Base-by-base conservation (phyloP, 73 alveolate genomes). In the Urostyla sp. region DNA sequence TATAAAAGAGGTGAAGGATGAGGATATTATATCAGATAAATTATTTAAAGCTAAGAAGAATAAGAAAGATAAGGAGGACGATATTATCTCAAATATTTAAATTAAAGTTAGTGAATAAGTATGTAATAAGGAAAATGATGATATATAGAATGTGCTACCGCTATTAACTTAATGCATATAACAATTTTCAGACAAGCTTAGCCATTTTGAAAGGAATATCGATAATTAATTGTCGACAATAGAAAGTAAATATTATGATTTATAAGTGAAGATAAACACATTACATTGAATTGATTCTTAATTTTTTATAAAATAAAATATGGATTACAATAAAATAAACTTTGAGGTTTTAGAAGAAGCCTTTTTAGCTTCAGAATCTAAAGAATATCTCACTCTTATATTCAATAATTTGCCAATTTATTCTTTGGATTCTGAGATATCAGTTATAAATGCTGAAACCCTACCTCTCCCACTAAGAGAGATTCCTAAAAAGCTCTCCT, bases 321-420 rank as follows among this genome's bases (percentile, higher is more conserved):
- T 69, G 83, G 83, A 69, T n/a, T 34, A 48, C 30, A 69, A 69
- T 36, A 69, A 69, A 69, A 54, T 69, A 3, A 69, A 69, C 54
- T 69, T 27, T 49, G 40, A 44, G 48, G 69, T 49, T 7, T 46
- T 69, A 6, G 83, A 69, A 30, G 83, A 69, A 16, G 67, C 72
- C 13, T 49, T 69, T 45, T 38, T 69, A 13, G 48, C 34, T 48
- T 67, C 83, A 18, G 83, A 69, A 21, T 69, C 83, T 3, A 69
- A 46, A 31, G 83, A 69, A 37, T 69, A 48, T 27, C 40, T 69
- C 18, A 13, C 44, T 31, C 27, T 13, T 31, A 45, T 69, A 7
- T 69, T 69, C 40, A 44, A 69, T 32, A 45, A 67, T 13, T 56
- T 45, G 34, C 72, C 83, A 0, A 69, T 69, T 18, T 7, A 15